Evolutionary conservation across 352 stramenopile species (phyloP), one percentile per base, ranked within the genome.

Genomic region (Phytophthora capsici): DNA sequence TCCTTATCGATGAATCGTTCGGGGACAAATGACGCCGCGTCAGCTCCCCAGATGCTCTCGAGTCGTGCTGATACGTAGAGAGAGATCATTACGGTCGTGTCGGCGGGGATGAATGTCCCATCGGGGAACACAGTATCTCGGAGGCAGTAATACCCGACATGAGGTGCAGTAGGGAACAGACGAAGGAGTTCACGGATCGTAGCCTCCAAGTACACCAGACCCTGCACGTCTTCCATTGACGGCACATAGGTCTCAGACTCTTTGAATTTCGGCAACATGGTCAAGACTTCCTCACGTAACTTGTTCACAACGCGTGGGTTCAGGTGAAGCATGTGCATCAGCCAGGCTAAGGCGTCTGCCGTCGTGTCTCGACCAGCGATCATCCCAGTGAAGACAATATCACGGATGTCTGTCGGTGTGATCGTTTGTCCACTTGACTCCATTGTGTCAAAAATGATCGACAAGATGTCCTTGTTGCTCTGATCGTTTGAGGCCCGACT

Each of bases 361-460:
- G 80, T 90, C 0, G 82, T 87, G 61, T 93, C 80, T 28, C 83
- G 63, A 37, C 80, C 84, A 30, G 80, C 84, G 40, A 91, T 71
- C 44, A 91, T 62, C 4, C 82, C 77, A 13, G 69, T 75, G 25
- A 90, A 69, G n/a, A 84, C 67, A 30, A 90, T 76, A 57, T 84
- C 75, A 9, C 75, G 76, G 17, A 89, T 54, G n/a, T 76, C 71
- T 34, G 51, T 57, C n/a, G 66, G 45, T 12, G 62, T 58, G 16
- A 69, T 54, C 1, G 28, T 46, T 32, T 66, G 43, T 16, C 30
- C 43, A 19, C 69, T 72, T 6, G 61, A 38, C 50, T 73, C 51
- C 61, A 70, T 57, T 1, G 37, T 47, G 23, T 69, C 65, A 8
- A 73, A 60, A 12, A 73, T 46, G 7, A 73, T 63, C 0, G 58